phyloP scores from a whole-genome alignment of 78 protist species.

The Dictyostelium firmibasis region DNA sequence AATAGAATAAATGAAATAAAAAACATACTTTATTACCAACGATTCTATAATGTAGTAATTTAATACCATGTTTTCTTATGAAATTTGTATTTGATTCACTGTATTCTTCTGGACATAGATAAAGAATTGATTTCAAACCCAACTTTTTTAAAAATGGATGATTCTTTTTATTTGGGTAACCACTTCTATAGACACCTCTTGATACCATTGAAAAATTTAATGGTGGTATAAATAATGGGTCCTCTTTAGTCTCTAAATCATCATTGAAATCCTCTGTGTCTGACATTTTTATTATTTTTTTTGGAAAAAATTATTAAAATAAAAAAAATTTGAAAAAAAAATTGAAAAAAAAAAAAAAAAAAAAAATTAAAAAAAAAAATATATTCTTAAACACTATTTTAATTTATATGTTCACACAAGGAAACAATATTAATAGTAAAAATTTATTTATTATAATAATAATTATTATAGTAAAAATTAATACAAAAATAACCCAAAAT shows the following conservation, averaged over 20 bases:
- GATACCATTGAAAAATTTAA: constrained; percentile 88
- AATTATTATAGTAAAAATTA: too few species aligned
- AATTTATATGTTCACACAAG: background rate
- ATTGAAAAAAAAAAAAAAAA: background rate
- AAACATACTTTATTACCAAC: constrained; percentile 84
- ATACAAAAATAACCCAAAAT: too few species aligned
- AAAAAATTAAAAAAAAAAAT: background rate
- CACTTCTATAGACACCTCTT: constrained; percentile 92
- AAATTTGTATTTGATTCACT: constrained; percentile 82
- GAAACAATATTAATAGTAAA: too few species aligned
- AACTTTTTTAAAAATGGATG: constrained; percentile 88
- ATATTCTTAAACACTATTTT: background rate
- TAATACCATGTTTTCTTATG: constrained; percentile 66
- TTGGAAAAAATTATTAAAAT: background rate
- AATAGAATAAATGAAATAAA: background rate
- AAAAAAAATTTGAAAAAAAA: background rate
- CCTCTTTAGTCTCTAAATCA: constrained; percentile 71
- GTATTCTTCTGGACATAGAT: constrained; percentile 83
- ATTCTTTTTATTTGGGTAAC: constrained; percentile 89
- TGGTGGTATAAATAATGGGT: constrained; percentile 87
- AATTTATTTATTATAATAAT: too few species aligned
- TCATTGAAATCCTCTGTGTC: constrained; percentile 57
- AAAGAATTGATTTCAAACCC: constrained; percentile 83
- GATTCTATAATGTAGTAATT: constrained; percentile 84
- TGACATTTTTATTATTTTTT: constrained; percentile 6